These are phyloP conservation scores for Daldinia childiae DNA, from an alignment of 495 filamentous ascomycete genomes.

Conservation along the genomic window DNA sequence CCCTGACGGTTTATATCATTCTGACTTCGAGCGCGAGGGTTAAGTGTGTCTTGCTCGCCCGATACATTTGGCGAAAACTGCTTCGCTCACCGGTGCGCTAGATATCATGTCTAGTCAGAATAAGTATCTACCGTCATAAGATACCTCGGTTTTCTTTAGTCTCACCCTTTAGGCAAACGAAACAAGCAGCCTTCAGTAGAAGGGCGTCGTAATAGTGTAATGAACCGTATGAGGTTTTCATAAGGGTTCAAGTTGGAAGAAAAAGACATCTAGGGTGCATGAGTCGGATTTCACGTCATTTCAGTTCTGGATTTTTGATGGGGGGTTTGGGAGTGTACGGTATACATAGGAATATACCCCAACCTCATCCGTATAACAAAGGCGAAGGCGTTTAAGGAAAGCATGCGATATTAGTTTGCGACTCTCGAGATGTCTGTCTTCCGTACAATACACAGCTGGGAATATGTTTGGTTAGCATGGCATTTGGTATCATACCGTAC, in stretches of 20 bases:
- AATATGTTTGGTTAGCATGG: slow-evolving; percentile 5
- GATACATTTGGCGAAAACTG: slow-evolving; percentile 9
- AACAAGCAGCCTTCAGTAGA: slow-evolving; percentile 6
- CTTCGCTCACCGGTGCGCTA: slow-evolving; percentile 18
- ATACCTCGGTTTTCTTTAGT: slow-evolving; percentile 11
- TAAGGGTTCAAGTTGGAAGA: slow-evolving; percentile 12
- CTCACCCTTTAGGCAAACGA: slow-evolving; percentile 20
- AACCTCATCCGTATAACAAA: slow-evolving; percentile 35
- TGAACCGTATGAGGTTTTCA: slow-evolving; percentile 5
- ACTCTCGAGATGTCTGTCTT: slow-evolving; percentile 1
- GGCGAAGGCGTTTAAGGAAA: slow-evolving; percentile 33
- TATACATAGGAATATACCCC: slow-evolving; percentile 41
- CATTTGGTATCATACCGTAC: background rate
- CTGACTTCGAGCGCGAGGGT: slow-evolving; percentile 8
- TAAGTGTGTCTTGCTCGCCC: background rate
- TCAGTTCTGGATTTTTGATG: slow-evolving; percentile 12
- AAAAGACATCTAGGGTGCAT: slow-evolving; percentile 21
- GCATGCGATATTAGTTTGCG: slow-evolving; percentile 10
- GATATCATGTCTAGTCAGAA: slow-evolving; percentile 2
- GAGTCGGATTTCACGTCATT: slow-evolving; percentile 33
- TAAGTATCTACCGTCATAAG: background rate
- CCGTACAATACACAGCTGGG: slow-evolving; percentile 9
- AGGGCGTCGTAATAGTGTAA: slow-evolving; percentile 20
- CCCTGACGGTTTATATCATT: slow-evolving; percentile 1
- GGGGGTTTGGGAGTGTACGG: slow-evolving; percentile 22